Base-by-base conservation (phyloP, 2,329 filamentous ascomycete genomes). In the Triangularia setosa region DNA sequence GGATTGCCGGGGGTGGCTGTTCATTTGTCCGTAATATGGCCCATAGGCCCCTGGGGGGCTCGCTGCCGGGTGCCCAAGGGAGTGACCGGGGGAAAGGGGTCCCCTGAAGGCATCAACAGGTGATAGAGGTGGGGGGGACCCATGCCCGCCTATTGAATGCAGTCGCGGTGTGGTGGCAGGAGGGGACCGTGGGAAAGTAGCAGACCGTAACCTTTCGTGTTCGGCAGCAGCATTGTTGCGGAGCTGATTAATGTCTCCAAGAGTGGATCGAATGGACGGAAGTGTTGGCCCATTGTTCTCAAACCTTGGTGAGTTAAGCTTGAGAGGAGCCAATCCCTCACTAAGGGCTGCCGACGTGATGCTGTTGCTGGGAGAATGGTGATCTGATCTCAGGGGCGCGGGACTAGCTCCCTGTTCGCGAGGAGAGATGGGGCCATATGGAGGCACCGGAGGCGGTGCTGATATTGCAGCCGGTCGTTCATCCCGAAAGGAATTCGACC, bases 81-180 rank as follows among this genome's bases (percentile, higher is more conserved):
- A 55, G 40, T 78, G 77, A n/a, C 72, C 70, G 2, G 83, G 82
- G 8, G 83, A 85, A 4, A 79, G 77, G 14, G 83, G 75, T 40
- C 79, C 79, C n/a, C 79, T 83, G 18, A 72, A 73, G 18, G 58
- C 44, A 0, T 84, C 81, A 60, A 80, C 78, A 16, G 83, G 81
- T 3, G 83, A 86, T 14, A 81, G 76, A 1, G 83, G 82, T 11
- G 84, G 81, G 21, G 83, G 52, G 2, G 52, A 55, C 7, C 25
- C 24, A 25, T 55, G 52, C 11, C n/a, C 52, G 79, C 1, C 68
- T 69, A 80, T 70, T 2, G 71, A 68, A 6, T 72, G 69, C 21
- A 79, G 68, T 4, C 71, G 74, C 2, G 74, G 70, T 27, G 70
- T 67, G 4, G 67, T 68, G 9, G 69, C 69, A 16, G 78, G 75